Evolutionary conservation across 106 monocot genomes (phyloP).

Genomic region (Hemerocallis citrina): DNA sequence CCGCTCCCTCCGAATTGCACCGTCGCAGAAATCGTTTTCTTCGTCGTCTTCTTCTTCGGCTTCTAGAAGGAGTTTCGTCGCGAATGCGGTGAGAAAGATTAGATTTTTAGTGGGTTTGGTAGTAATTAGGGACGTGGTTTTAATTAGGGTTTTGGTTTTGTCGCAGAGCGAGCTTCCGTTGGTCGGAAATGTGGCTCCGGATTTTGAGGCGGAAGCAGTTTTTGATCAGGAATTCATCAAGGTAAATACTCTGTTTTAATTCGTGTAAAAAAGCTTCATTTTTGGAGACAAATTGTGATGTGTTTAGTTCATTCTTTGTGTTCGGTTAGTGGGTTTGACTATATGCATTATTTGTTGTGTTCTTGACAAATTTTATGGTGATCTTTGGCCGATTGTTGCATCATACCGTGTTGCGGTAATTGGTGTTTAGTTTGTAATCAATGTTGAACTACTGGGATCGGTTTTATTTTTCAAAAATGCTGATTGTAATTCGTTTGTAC

Average conservation of each 20-base stretch:
- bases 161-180: constrained; percentile 37
- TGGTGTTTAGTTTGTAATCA: no score
- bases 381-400: no score
- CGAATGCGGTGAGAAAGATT: constrained; percentile 39
- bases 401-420: no score
- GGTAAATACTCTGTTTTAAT: constrained; percentile 11
- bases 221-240: constrained; percentile 88
- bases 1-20: constrained; percentile 19
- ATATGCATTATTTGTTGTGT: no score
- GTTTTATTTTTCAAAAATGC: no score
- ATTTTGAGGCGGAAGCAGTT: constrained; percentile 83
- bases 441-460: no score
- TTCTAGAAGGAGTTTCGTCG: constrained; percentile 35
- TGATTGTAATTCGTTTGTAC: no score
- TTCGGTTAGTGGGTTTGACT: no score
- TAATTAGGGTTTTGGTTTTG: neutral
- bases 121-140: neutral
- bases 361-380: no score
- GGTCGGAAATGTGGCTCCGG: constrained; percentile 70
- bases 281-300: neutral
- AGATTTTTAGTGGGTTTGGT: neutral
- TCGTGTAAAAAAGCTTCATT: no score
- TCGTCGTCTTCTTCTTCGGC: constrained; percentile 17
- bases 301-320: neutral
- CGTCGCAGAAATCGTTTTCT: constrained; percentile 7